Evolutionary conservation across 2,329 filamentous ascomycete genomes (phyloP), one percentile per base, ranked within the genome.

Genomic region (Colletotrichum sp.): DNA sequence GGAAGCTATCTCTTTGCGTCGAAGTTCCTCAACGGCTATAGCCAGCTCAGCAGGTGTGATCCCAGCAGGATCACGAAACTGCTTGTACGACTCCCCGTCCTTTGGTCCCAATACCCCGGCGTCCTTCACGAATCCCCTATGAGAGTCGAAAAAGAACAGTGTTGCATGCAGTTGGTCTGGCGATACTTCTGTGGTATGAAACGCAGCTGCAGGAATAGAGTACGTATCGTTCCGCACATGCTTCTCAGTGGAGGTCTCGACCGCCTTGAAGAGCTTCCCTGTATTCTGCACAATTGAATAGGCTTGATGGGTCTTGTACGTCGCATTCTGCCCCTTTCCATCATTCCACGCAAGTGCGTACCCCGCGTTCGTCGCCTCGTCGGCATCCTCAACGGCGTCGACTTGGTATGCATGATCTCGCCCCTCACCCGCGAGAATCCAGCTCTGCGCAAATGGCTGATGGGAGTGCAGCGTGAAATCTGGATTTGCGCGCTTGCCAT

Each of bases 61-160:
- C 3, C 77, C 78, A 2, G 77, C 78, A 2, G 78, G 76, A 30
- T 82, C 81, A n/a, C 79, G 78, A 7, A 70, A 11, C 59, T 80
- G 79, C 2, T 74, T 79, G 59, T 68, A 79, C 0, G 76, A 77
- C 8, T 79, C 74, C 15, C 73, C 79, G 34, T 81, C 78, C 39
- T 71, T 79, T 9, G 84, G 84, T 1, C 83, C 83, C 6, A 86
- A 78, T 1, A 85, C 82, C 5, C 77, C 77, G 1, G 82, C 83
- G 66, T 83, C 80, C 55, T 79, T 69, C 6, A 78, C 71, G 65
- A 82, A 85, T 9, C 84, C 84, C 2, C 82, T 81, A 13, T 55
- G 63, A 1, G 83, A 80, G 71, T 86, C 84, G 66, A 86, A 86
- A 63, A 83, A 81, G 79, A 84, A 84, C 5, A 86, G 49, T 1